These are phyloP conservation scores for Agrocybe praecox DNA, from an alignment of 768 basidiomycete species.

Conservation along the genomic window DNA sequence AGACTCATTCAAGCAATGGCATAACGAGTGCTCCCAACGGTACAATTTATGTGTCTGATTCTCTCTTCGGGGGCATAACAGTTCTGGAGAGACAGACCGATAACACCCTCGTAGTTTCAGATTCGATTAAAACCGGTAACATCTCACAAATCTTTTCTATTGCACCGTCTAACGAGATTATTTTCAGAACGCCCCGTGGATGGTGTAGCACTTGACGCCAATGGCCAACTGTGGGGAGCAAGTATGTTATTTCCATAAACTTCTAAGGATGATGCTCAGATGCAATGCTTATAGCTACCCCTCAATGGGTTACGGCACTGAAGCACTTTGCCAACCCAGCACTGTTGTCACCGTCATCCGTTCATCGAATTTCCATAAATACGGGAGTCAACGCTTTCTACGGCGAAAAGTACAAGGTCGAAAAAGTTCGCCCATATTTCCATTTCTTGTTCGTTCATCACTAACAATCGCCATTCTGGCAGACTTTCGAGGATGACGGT, in stretches of 20 bases:
- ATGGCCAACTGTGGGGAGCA: conserved; percentile 66
- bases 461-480: neutral
- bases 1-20: conserved; percentile 60
- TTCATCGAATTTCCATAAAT: conserved; percentile 55
- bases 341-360: conserved; percentile 46
- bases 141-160: neutral
- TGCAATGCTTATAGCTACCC: conserved; percentile 39
- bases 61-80: conserved; percentile 42
- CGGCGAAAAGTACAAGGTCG: conserved; percentile 59
- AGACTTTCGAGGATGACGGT: conserved; percentile 76
- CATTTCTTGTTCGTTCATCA: neutral
- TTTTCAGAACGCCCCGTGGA: conserved; percentile 40
- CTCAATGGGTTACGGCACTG: conserved; percentile 33
- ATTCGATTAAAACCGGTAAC: conserved; percentile 55
- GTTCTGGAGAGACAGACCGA: conserved; percentile 64
- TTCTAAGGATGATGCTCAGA: neutral
- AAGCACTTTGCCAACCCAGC: conserved; percentile 47
- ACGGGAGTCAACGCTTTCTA: conserved; percentile 52
- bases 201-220: conserved; percentile 60
- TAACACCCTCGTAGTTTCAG: conserved; percentile 55
- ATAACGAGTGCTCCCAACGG: conserved; percentile 58
- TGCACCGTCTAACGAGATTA: neutral
- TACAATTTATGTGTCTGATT: conserved; percentile 63
- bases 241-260: conserved; percentile 32
- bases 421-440: conserved; percentile 44